Evolutionary conservation across 495 filamentous ascomycete genomes (phyloP), one percentile per base, ranked within the genome.

Genomic region (Halenospora varia): DNA sequence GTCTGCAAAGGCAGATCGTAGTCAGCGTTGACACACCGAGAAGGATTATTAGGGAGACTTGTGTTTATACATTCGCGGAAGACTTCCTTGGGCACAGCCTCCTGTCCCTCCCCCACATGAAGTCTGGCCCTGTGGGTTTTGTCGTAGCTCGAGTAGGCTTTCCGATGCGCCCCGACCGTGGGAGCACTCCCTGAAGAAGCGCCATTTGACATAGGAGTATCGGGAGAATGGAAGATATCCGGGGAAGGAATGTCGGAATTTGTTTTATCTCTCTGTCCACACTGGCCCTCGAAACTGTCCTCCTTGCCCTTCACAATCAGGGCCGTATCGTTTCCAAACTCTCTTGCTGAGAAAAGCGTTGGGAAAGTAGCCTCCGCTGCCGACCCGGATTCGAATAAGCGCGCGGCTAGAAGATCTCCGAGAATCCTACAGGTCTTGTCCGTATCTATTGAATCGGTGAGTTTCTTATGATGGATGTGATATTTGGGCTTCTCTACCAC

Each of bases 331-430:
- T 57, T 44, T 53, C 54, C 48, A 44, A 55, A 20, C 51, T 51
- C 51, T 40, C 18, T 26, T 4, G 48, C 40, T 15, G 53, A 60
- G 53, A 70, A 72, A 15, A 72, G 58, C 18, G 64, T 62, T n/a
- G 69, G 69, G 53, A 68, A 70, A 51, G 62, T 59, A 44, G 62
- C 63, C 51, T 68, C 67, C 19, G 68, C 69, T 56, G 56, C 59
- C 17, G 60, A 47, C 18, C 68, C 64, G 29, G 68, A 71, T 57
- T 68, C 56, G 53, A 71, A 71, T 25, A 72, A 53, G 3, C 58
- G 29, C 19, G 53, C 54, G 41, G 63, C 56, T 39, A 68, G 39
- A 41, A 72, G 62, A 45, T 61, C 56, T 48, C 66, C 58, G 48
- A 69, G 46, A 49, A 71, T 71, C n/a, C 52, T 62, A 23, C 63